Evolutionary conservation across 345 rosid genomes (phyloP).

Genomic region (Litchi chinensis): DNA sequence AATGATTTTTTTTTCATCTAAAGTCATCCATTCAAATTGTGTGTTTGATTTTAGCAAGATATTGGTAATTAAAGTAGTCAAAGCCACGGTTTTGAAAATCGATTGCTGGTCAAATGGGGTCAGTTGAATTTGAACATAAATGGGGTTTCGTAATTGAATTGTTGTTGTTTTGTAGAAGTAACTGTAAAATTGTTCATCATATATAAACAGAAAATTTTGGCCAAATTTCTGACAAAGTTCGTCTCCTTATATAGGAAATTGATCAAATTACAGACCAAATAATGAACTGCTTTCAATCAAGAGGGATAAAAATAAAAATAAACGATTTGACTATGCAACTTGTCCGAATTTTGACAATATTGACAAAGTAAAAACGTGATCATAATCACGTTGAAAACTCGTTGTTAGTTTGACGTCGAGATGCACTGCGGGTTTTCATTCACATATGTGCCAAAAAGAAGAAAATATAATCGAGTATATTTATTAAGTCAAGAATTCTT

Average conservation of each 20-base stretch:
- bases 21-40: too few relatives aligned
- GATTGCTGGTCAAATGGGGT: neutral
- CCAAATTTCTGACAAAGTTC: neutral
- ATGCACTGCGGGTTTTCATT: neutral
- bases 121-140: neutral
- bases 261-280: too few relatives aligned
- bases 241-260: neutral
- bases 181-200: neutral
- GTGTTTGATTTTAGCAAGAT: neutral
- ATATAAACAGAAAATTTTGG: neutral
- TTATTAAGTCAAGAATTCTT: too few relatives aligned
- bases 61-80: neutral
- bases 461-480: neutral
- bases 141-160: conserved; percentile 10
- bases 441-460: neutral
- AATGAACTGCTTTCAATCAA: neutral
- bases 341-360: neutral
- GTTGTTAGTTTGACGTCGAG: neutral
- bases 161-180: neutral
- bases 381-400: neutral
- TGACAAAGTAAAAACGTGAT: neutral
- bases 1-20: too few relatives aligned
- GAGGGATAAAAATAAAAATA: neutral
- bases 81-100: neutral
- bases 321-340: neutral